These are phyloP conservation scores for Epichloe hybrida DNA, from an alignment of 2,329 filamentous ascomycete genomes.

Conservation along the genomic window DNA sequence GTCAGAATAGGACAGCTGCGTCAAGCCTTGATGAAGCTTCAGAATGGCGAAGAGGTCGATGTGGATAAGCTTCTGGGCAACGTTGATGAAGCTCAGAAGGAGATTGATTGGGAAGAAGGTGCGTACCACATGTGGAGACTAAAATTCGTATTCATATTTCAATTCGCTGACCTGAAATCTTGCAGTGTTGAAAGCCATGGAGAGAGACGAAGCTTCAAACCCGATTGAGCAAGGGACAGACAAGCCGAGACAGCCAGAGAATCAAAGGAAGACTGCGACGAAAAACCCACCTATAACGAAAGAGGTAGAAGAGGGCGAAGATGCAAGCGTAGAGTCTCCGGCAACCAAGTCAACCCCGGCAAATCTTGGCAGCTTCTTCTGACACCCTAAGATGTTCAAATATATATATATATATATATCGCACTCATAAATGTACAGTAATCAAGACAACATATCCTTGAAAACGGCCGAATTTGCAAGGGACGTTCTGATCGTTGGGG, in stretches of 20 bases:
- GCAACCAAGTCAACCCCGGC: conserved; percentile 14
- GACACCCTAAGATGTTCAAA: conserved; percentile 13
- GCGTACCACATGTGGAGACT: conserved; percentile 15
- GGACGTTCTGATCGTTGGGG: not conserved
- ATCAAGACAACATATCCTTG: conserved; percentile 47
- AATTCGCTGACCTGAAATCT: conserved; percentile 7
- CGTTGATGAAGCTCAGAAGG: conserved; percentile 55
- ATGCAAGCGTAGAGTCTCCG: conserved; percentile 7
- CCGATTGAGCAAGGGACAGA: conserved; percentile 16
- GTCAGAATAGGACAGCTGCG: conserved; percentile 62
- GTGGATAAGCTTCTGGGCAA: conserved; percentile 68
- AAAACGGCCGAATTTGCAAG: conserved; percentile 23
- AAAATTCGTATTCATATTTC: not conserved
- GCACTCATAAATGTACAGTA: conserved; percentile 10
- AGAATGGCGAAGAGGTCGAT: conserved; percentile 65
- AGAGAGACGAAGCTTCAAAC: conserved; percentile 44
- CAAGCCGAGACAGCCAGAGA: not conserved
- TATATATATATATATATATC: not conserved
- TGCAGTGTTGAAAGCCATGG: conserved; percentile 51
- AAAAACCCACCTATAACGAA: conserved; percentile 5
- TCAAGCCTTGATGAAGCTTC: conserved; percentile 60
- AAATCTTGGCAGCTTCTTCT: conserved; percentile 38
- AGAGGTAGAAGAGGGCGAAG: conserved; percentile 5
- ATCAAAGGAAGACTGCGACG: conserved; percentile 1
- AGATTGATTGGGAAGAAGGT: conserved; percentile 84